Base-by-base conservation (phyloP, 495 filamentous ascomycete genomes). In the Geopyxis carbonaria region DNA sequence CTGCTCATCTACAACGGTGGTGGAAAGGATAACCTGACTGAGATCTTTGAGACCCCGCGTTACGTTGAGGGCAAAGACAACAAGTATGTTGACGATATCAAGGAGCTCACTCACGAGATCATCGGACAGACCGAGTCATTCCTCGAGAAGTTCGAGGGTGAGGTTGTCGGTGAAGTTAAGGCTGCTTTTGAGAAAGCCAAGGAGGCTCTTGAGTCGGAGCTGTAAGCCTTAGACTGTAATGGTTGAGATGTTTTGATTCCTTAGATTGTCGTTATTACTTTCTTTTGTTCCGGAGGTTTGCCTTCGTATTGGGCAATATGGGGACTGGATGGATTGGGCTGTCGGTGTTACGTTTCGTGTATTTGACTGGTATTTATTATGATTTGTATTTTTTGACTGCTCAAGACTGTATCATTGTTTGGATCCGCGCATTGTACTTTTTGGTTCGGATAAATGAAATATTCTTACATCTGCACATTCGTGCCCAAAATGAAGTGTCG, bases 1-100 rank as follows among this genome's bases (percentile, higher is more conserved):
- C 57, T 95, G 45, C 85, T 99, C 34, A 87, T 87, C 60, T 99
- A 89, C 87, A 99, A 99, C 69, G 91, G 91, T 59, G 91, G 84
- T 64, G 91, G 91, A 47, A 78, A 72, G 47, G 71, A 68, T 59
- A 95, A 99, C 74, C 91, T 82, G 69, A 69, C 69, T 46, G 67
- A 79, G 43, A 95, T 99, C 48, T 64, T 94, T 48, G 57, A 70
- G 60, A 64, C 70, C 61, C 63, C 81, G 62, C 62, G 70, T 50
- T 80, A 76, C 61, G 43, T 57, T 20, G 50, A 58, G 11, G 50
- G 51, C 27, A 48, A 56, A 37, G 36, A 55, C 27, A 21, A 46
- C 15, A 28, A 35, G 38, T 22, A 36, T n/a, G 63, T 69, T 57
- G 55, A 71, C 34, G 68, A 73, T 52, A 61, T 70, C 33, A 61